Conservation (phyloP, 495 filamentous ascomycete genomes). For the Daldinia caldariorum region DNA sequence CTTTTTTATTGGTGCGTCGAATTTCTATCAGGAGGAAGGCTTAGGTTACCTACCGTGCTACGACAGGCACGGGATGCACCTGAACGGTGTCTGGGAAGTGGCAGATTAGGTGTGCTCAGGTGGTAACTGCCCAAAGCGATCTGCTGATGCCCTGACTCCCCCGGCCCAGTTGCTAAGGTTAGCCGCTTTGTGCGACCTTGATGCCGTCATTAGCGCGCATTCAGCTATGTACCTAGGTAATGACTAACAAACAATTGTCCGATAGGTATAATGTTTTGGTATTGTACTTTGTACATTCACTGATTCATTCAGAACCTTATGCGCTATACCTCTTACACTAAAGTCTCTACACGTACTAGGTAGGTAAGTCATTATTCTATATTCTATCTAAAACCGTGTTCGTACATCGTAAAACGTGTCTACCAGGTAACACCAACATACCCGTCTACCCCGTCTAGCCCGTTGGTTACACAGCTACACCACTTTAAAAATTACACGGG, state of each 20-base stretch:
- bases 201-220: slow-evolving; percentile 11
- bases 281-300: no score
- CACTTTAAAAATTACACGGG: no score
- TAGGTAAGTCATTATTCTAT: no score
- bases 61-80: neutral
- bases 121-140: neutral
- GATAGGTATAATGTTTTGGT: no score
- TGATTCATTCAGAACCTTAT: neutral
- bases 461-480: no score
- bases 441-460: no score
- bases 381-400: slow-evolving; percentile 7
- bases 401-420: neutral
- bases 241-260: no score
- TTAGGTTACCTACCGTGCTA: neutral
- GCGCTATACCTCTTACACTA: neutral
- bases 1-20: slow-evolving; percentile 11
- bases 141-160: neutral
- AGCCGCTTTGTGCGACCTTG: neutral
- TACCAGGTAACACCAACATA: no score
- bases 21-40: neutral
- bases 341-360: neutral
- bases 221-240: neutral
- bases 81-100: neutral
- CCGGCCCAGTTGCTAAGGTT: slow-evolving; percentile 10
- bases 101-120: neutral